Percentiles rank a stretch among this genome's conserved stretches.
Conservation (phyloP, 441 rosid species). For the Euphorbia schlechtendalii region DNA sequence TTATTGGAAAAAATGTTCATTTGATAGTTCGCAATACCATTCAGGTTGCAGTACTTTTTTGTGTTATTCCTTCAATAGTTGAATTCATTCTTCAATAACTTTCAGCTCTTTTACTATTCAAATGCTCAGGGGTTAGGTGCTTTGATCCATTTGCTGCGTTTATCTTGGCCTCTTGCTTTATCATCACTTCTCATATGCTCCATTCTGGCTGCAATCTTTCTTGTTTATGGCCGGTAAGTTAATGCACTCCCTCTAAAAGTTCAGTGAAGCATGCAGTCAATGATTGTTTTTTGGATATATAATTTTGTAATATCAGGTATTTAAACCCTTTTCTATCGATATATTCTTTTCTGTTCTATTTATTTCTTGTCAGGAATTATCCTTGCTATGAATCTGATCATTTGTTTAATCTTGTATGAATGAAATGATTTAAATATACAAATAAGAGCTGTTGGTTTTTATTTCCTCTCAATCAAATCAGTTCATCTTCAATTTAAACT, state of each 20-base stretch:
- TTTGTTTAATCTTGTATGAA: background rate
- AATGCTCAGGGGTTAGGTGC: constrained; percentile 47
- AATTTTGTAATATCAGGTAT: background rate
- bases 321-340: background rate
- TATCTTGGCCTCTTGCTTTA: constrained; percentile 51
- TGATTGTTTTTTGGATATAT: background rate
- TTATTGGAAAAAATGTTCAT: constrained; percentile 40
- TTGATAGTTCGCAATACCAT: constrained; percentile 42
- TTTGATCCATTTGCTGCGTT: constrained; percentile 39
- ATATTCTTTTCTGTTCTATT: background rate
- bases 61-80: background rate
- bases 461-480: background rate
- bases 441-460: background rate
- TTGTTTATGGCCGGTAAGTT: constrained; percentile 44
- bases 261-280: background rate
- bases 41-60: constrained; percentile 32
- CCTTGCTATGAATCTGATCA: background rate
- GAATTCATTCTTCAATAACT: constrained; percentile 2
- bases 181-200: constrained; percentile 40
- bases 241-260: background rate
- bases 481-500: background rate
- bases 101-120: constrained; percentile 3
- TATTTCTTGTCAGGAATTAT: background rate
- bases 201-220: constrained; percentile 28
- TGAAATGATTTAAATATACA: background rate